A percentile compares a stretch with the other conserved stretches of the same genome.
phyloP scores from a whole-genome alignment of 164 flowering plant species.

The Aristolochia fimbriata region DNA sequence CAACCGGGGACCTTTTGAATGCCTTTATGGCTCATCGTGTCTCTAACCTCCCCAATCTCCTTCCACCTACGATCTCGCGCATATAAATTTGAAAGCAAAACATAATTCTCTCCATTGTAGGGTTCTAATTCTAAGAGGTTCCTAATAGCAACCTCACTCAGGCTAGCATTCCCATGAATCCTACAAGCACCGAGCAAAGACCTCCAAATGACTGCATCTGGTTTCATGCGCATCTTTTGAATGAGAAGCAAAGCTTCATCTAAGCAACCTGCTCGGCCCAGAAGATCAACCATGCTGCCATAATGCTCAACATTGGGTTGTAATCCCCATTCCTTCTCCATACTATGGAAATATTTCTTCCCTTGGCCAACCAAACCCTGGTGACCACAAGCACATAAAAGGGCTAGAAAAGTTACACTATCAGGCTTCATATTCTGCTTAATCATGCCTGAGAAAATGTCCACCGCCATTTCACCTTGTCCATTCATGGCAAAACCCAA shows the following conservation, averaged over 20 bases:
- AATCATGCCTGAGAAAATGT: conserved; percentile 1
- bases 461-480: conserved; percentile 4
- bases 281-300: conserved; percentile 10
- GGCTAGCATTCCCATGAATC: conserved; percentile 2
- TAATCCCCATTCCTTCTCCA: conserved; percentile 3
- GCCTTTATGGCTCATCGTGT: conserved; percentile 2
- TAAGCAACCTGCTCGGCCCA: conserved; percentile 4
- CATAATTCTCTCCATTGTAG: conserved; percentile 1
- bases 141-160: conserved; percentile 4
- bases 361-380: conserved; percentile 11
- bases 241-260: conserved; percentile 5
- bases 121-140: conserved; percentile 7
- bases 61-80: conserved; percentile 6
- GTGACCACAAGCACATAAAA: conserved; percentile 12
- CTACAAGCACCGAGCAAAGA: conserved; percentile 6
- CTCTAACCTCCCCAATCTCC: conserved; percentile 1
- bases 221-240: background rate
- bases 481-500: conserved; percentile 11
- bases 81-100: conserved; percentile 4
- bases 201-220: conserved; percentile 7
- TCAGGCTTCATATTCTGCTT: conserved; percentile 6
- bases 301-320: conserved; percentile 4
- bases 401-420: conserved; percentile 8
- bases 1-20: conserved; percentile 9
- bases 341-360: background rate